Conservation (phyloP, 192 early-diverging fungal genomes). For the Umbelopsis sp. region DNA sequence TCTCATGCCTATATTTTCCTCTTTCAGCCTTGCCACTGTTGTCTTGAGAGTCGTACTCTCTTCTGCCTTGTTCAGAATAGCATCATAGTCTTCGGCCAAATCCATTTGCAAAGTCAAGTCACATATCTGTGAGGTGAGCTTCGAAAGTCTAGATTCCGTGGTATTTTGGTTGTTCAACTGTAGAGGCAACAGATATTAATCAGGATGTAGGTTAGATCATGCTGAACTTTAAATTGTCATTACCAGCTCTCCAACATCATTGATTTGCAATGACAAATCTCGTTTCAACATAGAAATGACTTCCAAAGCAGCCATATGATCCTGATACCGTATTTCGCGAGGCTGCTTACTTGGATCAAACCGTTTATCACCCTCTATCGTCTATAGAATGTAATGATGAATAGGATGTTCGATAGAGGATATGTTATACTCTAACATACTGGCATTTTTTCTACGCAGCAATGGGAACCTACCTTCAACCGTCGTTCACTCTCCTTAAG, state of each 20-base stretch:
- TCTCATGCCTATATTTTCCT: neutral
- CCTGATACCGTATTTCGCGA: neutral
- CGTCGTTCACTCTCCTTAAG: neutral
- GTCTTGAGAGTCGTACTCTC: constrained; percentile 6
- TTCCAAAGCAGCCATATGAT: constrained; percentile 4
- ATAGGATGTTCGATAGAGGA: neutral
- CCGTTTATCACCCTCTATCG: neutral
- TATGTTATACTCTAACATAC: too few relatives aligned
- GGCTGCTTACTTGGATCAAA: neutral
- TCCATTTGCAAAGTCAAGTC: neutral
- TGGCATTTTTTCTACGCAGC: neutral
- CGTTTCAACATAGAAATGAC: neutral
- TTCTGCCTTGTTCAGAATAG: constrained; percentile 10
- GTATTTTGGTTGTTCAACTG: neutral
- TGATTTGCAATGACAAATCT: neutral
- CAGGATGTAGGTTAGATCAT: neutral
- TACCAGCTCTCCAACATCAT: constrained; percentile 1
- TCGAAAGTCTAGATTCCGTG: constrained; percentile 2
- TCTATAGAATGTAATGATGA: neutral
- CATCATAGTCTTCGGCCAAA: neutral
- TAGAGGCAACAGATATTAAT: neutral
- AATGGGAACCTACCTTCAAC: neutral
- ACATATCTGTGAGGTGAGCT: neutral
- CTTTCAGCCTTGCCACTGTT: neutral
- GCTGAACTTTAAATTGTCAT: neutral